phyloP scores from a whole-genome alignment of 73 alveolate genomes.

The Paraurostyla sp. region DNA sequence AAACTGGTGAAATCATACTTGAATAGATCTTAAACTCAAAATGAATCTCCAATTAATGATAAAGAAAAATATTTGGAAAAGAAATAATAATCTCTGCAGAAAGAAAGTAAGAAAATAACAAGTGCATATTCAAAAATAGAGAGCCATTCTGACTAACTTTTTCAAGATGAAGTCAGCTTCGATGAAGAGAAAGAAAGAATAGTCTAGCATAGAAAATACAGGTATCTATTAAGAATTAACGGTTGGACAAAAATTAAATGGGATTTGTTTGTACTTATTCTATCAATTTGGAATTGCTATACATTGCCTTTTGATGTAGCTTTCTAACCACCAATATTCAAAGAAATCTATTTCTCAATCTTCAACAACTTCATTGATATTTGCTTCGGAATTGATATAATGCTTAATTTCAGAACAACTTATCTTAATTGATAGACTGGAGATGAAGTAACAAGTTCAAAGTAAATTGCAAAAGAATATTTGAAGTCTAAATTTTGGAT shows the following conservation, averaged over 20 bases:
- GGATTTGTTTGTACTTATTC: constrained; percentile 28
- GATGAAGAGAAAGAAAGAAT: not conserved
- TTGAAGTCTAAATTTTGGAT: constrained; percentile 78
- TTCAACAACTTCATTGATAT: constrained; percentile 52
- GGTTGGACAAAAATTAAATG: not conserved
- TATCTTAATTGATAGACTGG: constrained; percentile 53
- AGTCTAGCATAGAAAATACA: not conserved
- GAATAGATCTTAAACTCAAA: not conserved
- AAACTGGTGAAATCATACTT: constrained; percentile 1
- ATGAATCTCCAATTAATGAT: not conserved
- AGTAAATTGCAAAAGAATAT: constrained; percentile 46
- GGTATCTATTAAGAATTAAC: constrained; percentile 18
- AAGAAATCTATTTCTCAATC: not conserved
- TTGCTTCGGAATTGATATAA: constrained; percentile 51
- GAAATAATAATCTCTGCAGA: not conserved
- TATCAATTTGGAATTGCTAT: constrained; percentile 38
- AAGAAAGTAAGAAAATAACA: not conserved
- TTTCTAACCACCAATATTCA: not conserved
- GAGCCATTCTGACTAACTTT: not conserved
- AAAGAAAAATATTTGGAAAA: not conserved
- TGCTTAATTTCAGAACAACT: constrained; percentile 63
- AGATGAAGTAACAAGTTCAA: constrained; percentile 49
- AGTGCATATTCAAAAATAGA: not conserved
- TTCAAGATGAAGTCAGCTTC: not conserved
- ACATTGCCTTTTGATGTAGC: constrained; percentile 45